Evolutionary conservation across 176 grass and related monocot genomes (phyloP), one percentile per base, ranked within the genome.

Genomic region (Saccharum spontaneum): DNA sequence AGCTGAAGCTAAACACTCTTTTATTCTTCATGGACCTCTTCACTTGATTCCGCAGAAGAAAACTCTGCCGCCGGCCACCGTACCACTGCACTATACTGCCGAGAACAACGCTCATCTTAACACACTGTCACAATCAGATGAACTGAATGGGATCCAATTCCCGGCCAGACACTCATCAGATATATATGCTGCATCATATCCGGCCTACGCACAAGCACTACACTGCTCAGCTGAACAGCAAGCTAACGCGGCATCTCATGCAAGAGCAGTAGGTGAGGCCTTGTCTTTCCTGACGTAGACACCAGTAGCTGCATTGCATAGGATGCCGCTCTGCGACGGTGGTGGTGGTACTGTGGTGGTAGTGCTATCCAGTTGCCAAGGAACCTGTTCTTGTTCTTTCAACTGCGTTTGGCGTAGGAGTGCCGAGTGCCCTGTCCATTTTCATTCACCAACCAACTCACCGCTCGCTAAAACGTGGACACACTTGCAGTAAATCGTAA

Each of bases 311-410:
- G 15, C 14, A 54, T 5, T 54, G 31, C 79, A 83, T 83, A 12
- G 79, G 63, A 52, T 64, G 8, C 23, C 6, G 50, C 49, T 52
- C 17, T 18, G 26, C 69, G 2, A 13, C 69, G 69, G 39, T 23
- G 46, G n/a, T 39, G 69, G 39, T 23, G 5, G 2, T 64, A 72
- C 74, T 84, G n/a, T 39, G 69, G 39, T 23, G 5, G 2, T 64
- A 72, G 80, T 84, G 80, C 73, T 41, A 18, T 73, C 43, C 86
- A 79, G 75, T 79, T 43, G 86, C 80, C 37, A 3, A 65, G 65
- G 67, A 73, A 65, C 60, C 24, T 65, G 43, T 72, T 52, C 74
- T 52, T 15, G 18, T 8, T 9, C 18, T 7, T 36, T 63, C n/a
- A 73, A 64, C 67, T 45, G 39, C 14, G 39, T 44, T 50, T 50